Conservation (phyloP, 2,329 filamentous ascomycete species). For the Graphilbum fragrans region DNA sequence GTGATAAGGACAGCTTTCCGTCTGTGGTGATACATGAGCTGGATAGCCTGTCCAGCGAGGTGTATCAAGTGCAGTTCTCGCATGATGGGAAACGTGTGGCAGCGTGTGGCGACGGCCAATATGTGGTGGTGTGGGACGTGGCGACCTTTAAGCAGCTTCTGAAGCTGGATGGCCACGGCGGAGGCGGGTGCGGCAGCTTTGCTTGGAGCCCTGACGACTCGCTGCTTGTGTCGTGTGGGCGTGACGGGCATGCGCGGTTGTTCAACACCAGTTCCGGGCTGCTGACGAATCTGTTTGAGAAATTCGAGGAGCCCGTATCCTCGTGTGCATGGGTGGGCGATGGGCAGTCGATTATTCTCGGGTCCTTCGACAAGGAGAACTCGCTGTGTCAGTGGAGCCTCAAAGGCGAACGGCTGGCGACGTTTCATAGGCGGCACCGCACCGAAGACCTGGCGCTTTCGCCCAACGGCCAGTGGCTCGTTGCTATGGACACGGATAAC, state of each 20-base stretch:
- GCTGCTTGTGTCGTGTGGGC: constrained; percentile 73
- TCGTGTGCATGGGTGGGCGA: constrained; percentile 83
- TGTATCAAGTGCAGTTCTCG: constrained; percentile 88
- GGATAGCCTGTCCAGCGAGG: constrained; percentile 63
- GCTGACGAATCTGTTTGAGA: constrained; percentile 49
- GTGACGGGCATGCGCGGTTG: constrained; percentile 60
- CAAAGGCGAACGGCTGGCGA: constrained; percentile 46
- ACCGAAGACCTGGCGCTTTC: constrained; percentile 81
- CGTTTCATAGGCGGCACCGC: constrained; percentile 59
- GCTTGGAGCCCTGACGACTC: constrained; percentile 88
- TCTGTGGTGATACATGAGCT: constrained; percentile 59
- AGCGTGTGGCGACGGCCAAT: constrained; percentile 64
- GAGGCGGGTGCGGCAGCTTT: constrained; percentile 62
- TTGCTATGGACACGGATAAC: constrained; percentile 60
- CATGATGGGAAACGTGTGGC: constrained; percentile 75
- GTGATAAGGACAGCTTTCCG: constrained; percentile 71
- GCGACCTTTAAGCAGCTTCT: constrained; percentile 53
- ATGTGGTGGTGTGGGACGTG: constrained; percentile 74
- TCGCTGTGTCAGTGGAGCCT: constrained; percentile 63
- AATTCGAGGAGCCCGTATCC: constrained; percentile 75
- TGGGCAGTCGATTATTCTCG: constrained; percentile 65
- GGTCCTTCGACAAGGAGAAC: constrained; percentile 55
- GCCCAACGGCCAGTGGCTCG: constrained; percentile 64
- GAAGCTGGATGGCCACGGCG: constrained; percentile 48
- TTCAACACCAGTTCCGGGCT: constrained; percentile 64